Evolutionary conservation across 805 yeast genomes (phyloP).

Genomic region (Blastobotrys chiropterorum): DNA sequence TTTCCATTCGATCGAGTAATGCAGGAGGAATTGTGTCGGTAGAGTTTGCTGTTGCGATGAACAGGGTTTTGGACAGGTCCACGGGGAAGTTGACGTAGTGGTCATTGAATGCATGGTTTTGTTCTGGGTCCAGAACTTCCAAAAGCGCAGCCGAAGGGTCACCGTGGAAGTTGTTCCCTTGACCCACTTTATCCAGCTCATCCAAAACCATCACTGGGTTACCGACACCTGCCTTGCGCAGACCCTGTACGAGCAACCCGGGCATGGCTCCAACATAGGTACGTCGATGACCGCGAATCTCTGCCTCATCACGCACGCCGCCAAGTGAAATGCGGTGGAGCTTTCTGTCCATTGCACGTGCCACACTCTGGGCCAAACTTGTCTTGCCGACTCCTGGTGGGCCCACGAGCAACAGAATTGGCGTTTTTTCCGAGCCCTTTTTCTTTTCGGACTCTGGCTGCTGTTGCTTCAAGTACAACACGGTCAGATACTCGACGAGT

Average conservation of each 20-base stretch:
- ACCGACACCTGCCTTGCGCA: conserved; percentile 69
- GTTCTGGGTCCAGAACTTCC: conserved; percentile 89
- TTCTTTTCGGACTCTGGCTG: conserved; percentile 8
- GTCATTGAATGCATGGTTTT: conserved; percentile 68
- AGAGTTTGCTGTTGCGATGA: conserved; percentile 83
- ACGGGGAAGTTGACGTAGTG: conserved; percentile 83
- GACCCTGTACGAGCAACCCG: conserved; percentile 69
- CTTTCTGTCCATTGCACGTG: conserved; percentile 62
- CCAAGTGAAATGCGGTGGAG: conserved; percentile 81
- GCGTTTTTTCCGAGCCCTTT: conserved; percentile 40
- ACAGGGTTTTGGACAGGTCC: conserved; percentile 73
- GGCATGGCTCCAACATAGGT: conserved; percentile 93
- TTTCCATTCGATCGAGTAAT: conserved; percentile 76
- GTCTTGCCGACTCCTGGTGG: conserved; percentile 96
- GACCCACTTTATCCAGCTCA: conserved; percentile 72
- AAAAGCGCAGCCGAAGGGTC: conserved; percentile 87
- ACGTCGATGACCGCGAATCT: conserved; percentile 83
- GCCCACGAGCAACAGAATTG: conserved; percentile 76
- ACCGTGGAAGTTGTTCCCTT: conserved; percentile 57
- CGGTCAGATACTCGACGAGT: conserved; percentile 72
- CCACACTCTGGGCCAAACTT: conserved; percentile 75
- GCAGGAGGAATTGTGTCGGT: conserved; percentile 67
- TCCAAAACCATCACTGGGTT: conserved; percentile 80
- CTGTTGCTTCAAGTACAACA: conserved; percentile 49
- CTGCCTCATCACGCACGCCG: conserved; percentile 84